Conservation (phyloP, 169 alveolate species). For the Toxoplasma gondii region DNA sequence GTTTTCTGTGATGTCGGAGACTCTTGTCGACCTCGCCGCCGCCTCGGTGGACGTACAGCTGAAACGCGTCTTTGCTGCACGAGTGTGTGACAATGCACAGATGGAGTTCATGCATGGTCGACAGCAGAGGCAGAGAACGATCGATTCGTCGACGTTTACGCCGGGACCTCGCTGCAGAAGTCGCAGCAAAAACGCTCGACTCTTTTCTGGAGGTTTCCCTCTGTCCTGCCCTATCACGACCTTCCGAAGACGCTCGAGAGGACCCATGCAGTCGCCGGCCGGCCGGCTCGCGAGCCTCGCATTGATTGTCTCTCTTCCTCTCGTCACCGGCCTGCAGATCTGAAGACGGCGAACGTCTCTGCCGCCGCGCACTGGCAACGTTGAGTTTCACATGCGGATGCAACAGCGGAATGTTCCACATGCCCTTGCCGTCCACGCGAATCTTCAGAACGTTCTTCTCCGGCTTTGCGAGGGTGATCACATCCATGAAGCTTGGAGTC, state of each 20-base stretch:
- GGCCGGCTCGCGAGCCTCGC: not conserved
- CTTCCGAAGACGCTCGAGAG: not conserved
- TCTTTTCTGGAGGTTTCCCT: not conserved
- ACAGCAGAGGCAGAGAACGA: not conserved
- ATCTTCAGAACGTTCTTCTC: not conserved
- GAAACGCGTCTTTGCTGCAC: constrained; percentile 41
- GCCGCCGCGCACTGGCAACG: not conserved
- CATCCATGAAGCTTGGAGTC: not conserved
- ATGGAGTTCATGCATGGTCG: constrained; percentile 32
- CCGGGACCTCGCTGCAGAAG: not conserved
- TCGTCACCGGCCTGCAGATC: not conserved
- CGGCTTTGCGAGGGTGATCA: constrained; percentile 32
- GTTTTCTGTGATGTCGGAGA: not conserved
- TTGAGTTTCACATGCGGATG: constrained; percentile 21
- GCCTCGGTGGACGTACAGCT: constrained; percentile 39
- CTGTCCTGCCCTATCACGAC: not conserved
- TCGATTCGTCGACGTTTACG: not conserved
- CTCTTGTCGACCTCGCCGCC: not conserved
- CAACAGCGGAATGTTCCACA: not conserved
- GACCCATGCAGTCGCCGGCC: not conserved
- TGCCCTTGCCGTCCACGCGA: constrained; percentile 30
- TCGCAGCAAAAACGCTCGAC: not conserved
- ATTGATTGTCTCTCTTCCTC: too few relatives aligned
- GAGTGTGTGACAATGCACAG: constrained; percentile 20
- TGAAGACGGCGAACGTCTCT: not conserved